Conservation (phyloP, 202 grass and related monocot species). For the Cymbopogon flexuosus region DNA sequence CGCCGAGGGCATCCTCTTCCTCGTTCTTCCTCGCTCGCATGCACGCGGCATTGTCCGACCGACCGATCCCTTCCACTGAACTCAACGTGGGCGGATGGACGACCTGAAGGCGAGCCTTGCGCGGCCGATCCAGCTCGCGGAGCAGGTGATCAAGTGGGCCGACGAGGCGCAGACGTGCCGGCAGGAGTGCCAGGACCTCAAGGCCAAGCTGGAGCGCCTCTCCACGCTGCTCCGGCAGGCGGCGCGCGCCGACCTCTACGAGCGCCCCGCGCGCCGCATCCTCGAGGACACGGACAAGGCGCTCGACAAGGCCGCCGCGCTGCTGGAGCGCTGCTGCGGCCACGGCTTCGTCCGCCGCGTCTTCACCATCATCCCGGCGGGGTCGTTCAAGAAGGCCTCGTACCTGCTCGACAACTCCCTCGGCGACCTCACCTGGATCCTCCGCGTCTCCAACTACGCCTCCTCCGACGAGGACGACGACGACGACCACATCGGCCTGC, state of each 20-base stretch:
- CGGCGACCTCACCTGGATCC: conserved; percentile 81
- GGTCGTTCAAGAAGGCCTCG: conserved; percentile 52
- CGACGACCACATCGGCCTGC: conserved; percentile 74
- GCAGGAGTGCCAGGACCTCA: conserved; percentile 77
- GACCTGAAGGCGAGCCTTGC: conserved; percentile 74
- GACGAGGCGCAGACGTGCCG: conserved; percentile 62
- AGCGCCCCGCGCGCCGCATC: conserved; percentile 82
- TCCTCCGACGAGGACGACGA: conserved; percentile 3
- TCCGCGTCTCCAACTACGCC: conserved; percentile 63
- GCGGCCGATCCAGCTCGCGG: conserved; percentile 86
- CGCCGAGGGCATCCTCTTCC: background rate
- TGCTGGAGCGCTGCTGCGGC: conserved; percentile 57
- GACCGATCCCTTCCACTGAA: background rate
- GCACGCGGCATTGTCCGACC: background rate
- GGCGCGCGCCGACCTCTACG: conserved; percentile 80
- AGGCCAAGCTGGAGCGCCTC: conserved; percentile 66
- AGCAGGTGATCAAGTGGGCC: conserved; percentile 85
- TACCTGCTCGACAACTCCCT: conserved; percentile 75
- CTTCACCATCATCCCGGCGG: conserved; percentile 78
- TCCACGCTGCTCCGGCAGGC: conserved; percentile 75
- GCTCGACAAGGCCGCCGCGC: conserved; percentile 75
- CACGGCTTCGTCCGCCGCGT: conserved; percentile 50
- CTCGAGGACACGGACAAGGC: conserved; percentile 71
- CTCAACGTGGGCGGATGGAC: conserved; percentile 22
- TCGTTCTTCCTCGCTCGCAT: background rate